These are phyloP conservation scores for Solioccasus polychromus DNA, from an alignment of 768 basidiomycete genomes.

Conservation along the genomic window DNA sequence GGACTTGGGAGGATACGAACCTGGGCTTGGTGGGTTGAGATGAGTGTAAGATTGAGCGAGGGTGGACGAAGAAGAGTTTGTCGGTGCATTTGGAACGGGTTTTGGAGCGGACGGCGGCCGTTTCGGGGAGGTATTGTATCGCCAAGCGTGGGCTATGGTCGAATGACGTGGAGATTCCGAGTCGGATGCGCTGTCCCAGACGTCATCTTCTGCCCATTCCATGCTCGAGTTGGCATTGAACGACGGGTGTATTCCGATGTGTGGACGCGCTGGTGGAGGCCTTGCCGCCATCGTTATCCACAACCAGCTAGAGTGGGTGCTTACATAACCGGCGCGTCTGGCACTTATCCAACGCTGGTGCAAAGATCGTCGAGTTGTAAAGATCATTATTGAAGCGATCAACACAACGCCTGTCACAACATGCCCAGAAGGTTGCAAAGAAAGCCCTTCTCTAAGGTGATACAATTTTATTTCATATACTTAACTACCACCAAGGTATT, in stretches of 20 bases:
- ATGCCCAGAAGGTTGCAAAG: no score
- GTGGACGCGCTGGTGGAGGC: conserved; percentile 71
- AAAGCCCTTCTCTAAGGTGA: no score
- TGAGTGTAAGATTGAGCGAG: conserved; percentile 82
- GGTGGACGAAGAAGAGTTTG: conserved; percentile 59
- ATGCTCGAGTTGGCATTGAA: conserved; percentile 43
- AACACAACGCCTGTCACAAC: no score
- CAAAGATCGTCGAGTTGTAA: no score
- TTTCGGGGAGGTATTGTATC: conserved; percentile 24
- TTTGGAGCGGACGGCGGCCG: conserved; percentile 44
- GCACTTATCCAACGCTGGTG: no score
- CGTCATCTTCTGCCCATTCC: conserved; percentile 85
- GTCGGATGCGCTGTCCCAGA: conserved; percentile 83
- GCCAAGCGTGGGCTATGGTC: conserved; percentile 48
- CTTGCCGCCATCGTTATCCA: conserved; percentile 46
- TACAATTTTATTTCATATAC: no score
- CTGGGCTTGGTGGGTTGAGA: conserved; percentile 67
- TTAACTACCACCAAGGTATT: no score
- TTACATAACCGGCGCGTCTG: background rate
- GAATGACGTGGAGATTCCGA: conserved; percentile 64
- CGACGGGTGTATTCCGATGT: conserved; percentile 59
- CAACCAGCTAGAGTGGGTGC: conserved; percentile 10
- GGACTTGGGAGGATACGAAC: conserved; percentile 65
- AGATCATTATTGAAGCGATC: no score
- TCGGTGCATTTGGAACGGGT: conserved; percentile 48